These are phyloP conservation scores for Aspergillus aculeatus DNA, from an alignment of 2,329 filamentous ascomycete genomes.

Conservation along the genomic window DNA sequence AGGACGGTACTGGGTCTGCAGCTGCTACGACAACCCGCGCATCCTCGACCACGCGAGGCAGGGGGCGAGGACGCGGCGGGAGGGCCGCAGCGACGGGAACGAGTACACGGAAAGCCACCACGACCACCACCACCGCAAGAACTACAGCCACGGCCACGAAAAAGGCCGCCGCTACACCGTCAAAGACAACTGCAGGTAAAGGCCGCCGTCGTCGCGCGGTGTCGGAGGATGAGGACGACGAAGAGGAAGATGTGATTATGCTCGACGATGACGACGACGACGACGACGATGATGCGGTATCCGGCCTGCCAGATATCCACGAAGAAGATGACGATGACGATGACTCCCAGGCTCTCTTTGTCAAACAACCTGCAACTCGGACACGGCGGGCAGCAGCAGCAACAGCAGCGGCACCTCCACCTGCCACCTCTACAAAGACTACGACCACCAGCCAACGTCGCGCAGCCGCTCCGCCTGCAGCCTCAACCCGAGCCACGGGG, in stretches of 20 bases:
- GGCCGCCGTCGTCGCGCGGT: constrained; percentile 30
- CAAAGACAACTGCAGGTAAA: constrained; percentile 19
- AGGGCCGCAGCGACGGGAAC: constrained; percentile 45
- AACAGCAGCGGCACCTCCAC: background rate
- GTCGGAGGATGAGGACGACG: constrained; percentile 43
- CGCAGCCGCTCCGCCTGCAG: constrained; percentile 32
- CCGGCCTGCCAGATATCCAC: constrained; percentile 29
- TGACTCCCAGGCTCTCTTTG: constrained; percentile 43
- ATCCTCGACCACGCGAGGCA: constrained; percentile 45
- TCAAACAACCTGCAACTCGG: constrained; percentile 36
- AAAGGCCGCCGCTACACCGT: constrained; percentile 19
- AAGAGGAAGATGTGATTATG: constrained; percentile 42
- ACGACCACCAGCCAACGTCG: constrained; percentile 24
- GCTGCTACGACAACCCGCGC: constrained; percentile 32
- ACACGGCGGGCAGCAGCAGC: constrained; percentile 24
- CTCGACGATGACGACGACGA: constrained; percentile 33
- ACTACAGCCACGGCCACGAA: constrained; percentile 31
- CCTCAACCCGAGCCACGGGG: constrained; percentile 35
- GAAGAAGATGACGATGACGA: constrained; percentile 26
- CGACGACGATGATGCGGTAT: constrained; percentile 27
- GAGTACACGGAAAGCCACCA: constrained; percentile 35
- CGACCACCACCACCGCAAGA: constrained; percentile 29
- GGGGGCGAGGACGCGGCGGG: constrained; percentile 47
- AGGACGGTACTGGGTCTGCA: constrained; percentile 44
- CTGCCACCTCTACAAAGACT: constrained; percentile 18